Evolutionary conservation across 2,329 filamentous ascomycete genomes (phyloP).

Genomic region (Chaetomium strumarium): DNA sequence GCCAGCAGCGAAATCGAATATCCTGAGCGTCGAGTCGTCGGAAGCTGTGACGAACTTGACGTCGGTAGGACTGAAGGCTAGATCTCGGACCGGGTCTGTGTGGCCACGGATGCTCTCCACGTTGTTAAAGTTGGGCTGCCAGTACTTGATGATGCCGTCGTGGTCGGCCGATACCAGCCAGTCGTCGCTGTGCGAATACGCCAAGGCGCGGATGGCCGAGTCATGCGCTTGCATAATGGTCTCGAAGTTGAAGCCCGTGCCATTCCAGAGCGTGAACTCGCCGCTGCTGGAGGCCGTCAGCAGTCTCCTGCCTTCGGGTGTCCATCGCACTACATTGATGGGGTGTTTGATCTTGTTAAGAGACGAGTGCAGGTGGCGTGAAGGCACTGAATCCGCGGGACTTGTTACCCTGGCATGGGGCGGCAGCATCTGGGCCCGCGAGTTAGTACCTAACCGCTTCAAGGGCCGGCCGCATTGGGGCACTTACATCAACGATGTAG

Average conservation of each 20-base stretch:
- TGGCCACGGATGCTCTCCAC: constrained; percentile 92
- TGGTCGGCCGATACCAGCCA: constrained; percentile 96
- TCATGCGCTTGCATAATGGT: constrained; percentile 99
- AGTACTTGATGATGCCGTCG: constrained; percentile 94
- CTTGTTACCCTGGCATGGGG: constrained; percentile 68
- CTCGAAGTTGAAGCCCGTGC: constrained; percentile 98
- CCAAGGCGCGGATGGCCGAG: constrained; percentile 71
- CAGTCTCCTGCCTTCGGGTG: constrained; percentile 84
- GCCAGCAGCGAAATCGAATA: constrained; percentile 90
- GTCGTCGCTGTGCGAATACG: constrained; percentile 92
- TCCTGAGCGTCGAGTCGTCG: constrained; percentile 88
- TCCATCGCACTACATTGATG: constrained; percentile 96
- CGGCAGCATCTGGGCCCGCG: constrained; percentile 65
- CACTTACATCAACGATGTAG: constrained; percentile 79
- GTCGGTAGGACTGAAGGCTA: constrained; percentile 91
- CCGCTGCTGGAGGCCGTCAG: constrained; percentile 93
- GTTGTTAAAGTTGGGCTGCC: constrained; percentile 99
- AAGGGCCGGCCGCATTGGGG: not conserved
- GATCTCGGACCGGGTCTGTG: constrained; percentile 79
- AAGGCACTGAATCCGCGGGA: constrained; percentile 81
- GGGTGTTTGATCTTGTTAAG: constrained; percentile 98
- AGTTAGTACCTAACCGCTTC: not conserved
- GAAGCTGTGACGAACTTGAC: constrained; percentile 94
- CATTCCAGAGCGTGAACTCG: constrained; percentile 98
- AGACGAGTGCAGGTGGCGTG: constrained; percentile 96